Evolutionary conservation across 768 basidiomycete genomes (phyloP), one percentile per base, ranked within the genome.

Genomic region (Suillus decipiens): DNA sequence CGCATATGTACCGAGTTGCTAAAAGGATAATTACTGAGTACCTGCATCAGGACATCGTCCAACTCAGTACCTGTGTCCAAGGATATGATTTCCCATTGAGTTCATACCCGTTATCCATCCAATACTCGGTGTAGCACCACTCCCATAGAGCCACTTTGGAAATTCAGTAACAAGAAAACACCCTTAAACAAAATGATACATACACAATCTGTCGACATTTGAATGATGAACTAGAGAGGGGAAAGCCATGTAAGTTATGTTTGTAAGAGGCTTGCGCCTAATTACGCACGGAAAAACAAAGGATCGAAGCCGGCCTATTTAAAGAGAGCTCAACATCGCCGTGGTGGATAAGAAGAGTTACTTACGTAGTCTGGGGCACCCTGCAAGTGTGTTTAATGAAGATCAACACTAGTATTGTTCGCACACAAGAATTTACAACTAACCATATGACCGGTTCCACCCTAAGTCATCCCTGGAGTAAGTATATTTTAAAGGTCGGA

Each of bases 361-460:
- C 71, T 66, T 39, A 72, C 71, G n/a, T 72, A 72, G 63, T 72
- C 71, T 10, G 64, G 60, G 22, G 57, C 53, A n/a, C 63, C 57
- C 71, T 71, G 43, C 33, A 55, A 9, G 42, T 34, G 53, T n/a
- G 15, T 43, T 55, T 8, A 36, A 45, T 28, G 24, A 28, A 39
- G 37, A 41, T 64, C 28, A 67, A 56, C 42, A 28, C 28, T 28
- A 5, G 22, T 33, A 33, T 37, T 24, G 31, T 36, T 5, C 14
- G 5, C 33, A 36, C n/a, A 5, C 7, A 51, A 14, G 14, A 12
- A 51, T n/a, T 45, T 39, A 50, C 11, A 5, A 67, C 69, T 34
- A 51, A 72, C 71, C 69, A 73, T 72, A 48, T 72, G 63, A n/a
- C 71, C 71, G 37, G 68, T 72, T 3, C 71, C 69, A 19, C 71